Evolutionary conservation across 2,329 filamentous ascomycete genomes (phyloP), one percentile per base, ranked within the genome.

Genomic region (Gyromitra esculenta): DNA sequence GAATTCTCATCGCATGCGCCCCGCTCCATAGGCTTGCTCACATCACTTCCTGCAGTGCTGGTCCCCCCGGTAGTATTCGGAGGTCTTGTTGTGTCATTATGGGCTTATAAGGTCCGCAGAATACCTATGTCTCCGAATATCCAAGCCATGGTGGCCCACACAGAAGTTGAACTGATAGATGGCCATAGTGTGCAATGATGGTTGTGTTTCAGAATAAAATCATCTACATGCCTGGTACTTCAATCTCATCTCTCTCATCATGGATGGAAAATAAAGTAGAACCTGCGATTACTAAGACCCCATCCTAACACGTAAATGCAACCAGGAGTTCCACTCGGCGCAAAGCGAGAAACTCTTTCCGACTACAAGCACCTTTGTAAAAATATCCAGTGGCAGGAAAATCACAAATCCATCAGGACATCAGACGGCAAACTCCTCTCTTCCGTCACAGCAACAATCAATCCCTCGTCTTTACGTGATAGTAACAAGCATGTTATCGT

Each of bases 161-260:
- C 50, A 8, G 54, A 15, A 11, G 15, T 54, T 73, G 39, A 72
- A 18, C 25, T 6, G 37, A 56, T 7, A 11, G 85, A 84, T 1
- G 89, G 87, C 13, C 15, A 86, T 90, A 90, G 81, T 93, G 91
- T 81, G 83, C 89, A 68, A 92, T 93, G 89, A 89, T 94, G 84
- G 86, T 95, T 37, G 80, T 91, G 3, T 91, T 94, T 82, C 92
- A 94, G 83, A 92, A 94, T 81, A 91, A 91, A 81, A 92, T 94
- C 81, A 91, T 94, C 75, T 94, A 94, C 83, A 93, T 93, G 85
- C 91, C 92, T 0, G 91, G 90, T 59, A 84, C 94, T 65, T 57
- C 84, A 94, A 65, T 91, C 91, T 91, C 1, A 91, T 91, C 68
- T 81, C 37, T 62, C 35, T 18, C n/a, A 25, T 37, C 15, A 25